These are phyloP conservation scores for Gossypium laxum DNA, from an alignment of 441 rosid genomes.

Conservation along the genomic window DNA sequence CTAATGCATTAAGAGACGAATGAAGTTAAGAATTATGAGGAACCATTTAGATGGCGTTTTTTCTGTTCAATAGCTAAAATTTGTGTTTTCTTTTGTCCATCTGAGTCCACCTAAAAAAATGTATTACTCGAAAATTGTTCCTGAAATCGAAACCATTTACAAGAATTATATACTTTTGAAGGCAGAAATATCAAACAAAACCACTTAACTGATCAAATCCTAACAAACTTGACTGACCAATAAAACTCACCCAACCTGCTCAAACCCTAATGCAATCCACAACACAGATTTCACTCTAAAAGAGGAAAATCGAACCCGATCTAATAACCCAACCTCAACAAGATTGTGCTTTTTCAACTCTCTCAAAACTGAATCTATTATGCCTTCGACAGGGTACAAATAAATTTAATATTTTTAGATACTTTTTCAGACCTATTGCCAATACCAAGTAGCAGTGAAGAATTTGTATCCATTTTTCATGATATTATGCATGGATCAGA, in stretches of 20 bases:
- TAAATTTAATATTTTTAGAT: no score
- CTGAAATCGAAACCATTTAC: constrained; percentile 10
- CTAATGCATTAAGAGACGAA: neutral
- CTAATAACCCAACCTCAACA: neutral
- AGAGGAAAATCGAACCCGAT: neutral
- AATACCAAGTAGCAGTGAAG: no score
- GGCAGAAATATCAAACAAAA: neutral
- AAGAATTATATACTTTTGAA: neutral
- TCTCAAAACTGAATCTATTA: no score
- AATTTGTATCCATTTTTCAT: no score
- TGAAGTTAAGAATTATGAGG: neutral
- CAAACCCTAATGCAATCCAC: neutral
- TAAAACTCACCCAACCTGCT: neutral
- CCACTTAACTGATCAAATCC: neutral
- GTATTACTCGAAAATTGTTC: constrained; percentile 3
- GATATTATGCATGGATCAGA: no score
- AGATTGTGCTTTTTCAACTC: no score
- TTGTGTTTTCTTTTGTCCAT: neutral
- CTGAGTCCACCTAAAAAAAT: neutral
- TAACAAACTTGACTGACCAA: neutral
- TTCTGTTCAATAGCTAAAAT: neutral
- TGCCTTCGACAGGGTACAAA: no score
- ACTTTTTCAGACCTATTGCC: no score
- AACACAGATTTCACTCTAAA: neutral
- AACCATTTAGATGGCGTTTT: constrained; percentile 1